Percentiles rank a stretch among this genome's conserved stretches.
phyloP scores from a whole-genome alignment of 1,284 basidiomycete genomes.

The Malassezia brasiliensis region DNA sequence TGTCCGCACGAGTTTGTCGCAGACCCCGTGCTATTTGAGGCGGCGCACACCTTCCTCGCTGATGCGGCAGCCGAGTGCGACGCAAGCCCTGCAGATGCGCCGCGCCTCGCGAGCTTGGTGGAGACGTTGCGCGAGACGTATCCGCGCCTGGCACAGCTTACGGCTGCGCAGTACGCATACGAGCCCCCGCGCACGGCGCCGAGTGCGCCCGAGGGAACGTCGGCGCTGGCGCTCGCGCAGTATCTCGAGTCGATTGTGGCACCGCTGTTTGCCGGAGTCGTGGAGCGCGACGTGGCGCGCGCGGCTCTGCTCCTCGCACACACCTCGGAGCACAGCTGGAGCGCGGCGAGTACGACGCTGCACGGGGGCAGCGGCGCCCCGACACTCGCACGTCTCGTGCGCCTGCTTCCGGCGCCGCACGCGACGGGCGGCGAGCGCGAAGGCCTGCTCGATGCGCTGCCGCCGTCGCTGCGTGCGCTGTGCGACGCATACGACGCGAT shows the following conservation, averaged over 20 bases:
- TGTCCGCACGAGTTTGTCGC: conserved; percentile 41
- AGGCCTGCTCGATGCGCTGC: conserved; percentile 5
- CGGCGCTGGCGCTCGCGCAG: conserved; percentile 28
- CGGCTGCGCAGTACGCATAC: background rate
- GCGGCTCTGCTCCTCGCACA: background rate
- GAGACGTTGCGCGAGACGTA: background rate
- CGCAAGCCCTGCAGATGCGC: conserved; percentile 22
- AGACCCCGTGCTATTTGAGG: conserved; percentile 30
- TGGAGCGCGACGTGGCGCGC: conserved; percentile 1
- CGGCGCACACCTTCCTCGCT: conserved; percentile 24
- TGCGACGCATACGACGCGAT: conserved; percentile 4
- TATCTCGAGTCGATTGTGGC: conserved; percentile 41
- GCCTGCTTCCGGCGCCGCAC: conserved; percentile 4
- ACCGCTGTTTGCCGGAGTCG: conserved; percentile 5
- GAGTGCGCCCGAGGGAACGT: background rate
- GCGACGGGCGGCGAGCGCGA: background rate
- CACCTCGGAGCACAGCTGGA: background rate
- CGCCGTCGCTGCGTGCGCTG: conserved; percentile 5
- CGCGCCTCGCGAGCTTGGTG: conserved; percentile 3
- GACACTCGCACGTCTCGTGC: background rate
- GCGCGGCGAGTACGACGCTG: background rate
- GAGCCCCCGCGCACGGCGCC: background rate
- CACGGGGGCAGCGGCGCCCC: background rate
- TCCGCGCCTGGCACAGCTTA: background rate
- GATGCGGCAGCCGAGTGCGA: conserved; percentile 26